A percentile compares a stretch with the other conserved stretches of the same genome.
phyloP scores from a whole-genome alignment of 495 filamentous ascomycete species.

The Astrothelium macrocarpum region DNA sequence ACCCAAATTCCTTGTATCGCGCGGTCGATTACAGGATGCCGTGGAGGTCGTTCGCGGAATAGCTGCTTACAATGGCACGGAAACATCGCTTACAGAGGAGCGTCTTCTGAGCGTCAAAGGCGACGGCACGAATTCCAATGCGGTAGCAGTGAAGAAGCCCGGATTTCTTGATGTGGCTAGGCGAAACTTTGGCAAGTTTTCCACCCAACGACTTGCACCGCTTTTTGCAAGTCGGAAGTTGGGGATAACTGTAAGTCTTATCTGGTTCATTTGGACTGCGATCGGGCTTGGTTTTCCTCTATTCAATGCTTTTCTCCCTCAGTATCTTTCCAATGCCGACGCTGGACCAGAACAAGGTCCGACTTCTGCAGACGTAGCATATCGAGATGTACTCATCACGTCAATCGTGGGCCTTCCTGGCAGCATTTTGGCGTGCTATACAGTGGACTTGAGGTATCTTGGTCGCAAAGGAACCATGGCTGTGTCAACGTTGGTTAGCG shows the following conservation, averaged over 20 bases:
- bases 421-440: constrained; percentile 45
- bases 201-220: constrained; percentile 18
- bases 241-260: constrained; percentile 13
- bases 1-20: constrained; percentile 22
- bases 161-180: neutral
- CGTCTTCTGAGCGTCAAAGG: neutral
- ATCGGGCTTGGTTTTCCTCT: constrained; percentile 25
- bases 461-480: constrained; percentile 53
- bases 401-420: constrained; percentile 50
- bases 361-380: constrained; percentile 40
- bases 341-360: constrained; percentile 7
- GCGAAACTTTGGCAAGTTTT: constrained; percentile 10
- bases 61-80: constrained; percentile 18
- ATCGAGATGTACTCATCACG: constrained; percentile 54
- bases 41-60: constrained; percentile 22
- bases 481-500: constrained; percentile 44
- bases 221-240: constrained; percentile 21
- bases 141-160: neutral
- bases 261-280: constrained; percentile 23
- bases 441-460: constrained; percentile 48
- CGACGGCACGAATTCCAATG: neutral
- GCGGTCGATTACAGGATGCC: constrained; percentile 18
- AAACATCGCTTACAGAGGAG: constrained; percentile 18
- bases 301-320: constrained; percentile 34
- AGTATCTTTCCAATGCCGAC: constrained; percentile 40